These are phyloP conservation scores for Trichosporon sp. DNA, from an alignment of 1,284 basidiomycete genomes.

Conservation along the genomic window DNA sequence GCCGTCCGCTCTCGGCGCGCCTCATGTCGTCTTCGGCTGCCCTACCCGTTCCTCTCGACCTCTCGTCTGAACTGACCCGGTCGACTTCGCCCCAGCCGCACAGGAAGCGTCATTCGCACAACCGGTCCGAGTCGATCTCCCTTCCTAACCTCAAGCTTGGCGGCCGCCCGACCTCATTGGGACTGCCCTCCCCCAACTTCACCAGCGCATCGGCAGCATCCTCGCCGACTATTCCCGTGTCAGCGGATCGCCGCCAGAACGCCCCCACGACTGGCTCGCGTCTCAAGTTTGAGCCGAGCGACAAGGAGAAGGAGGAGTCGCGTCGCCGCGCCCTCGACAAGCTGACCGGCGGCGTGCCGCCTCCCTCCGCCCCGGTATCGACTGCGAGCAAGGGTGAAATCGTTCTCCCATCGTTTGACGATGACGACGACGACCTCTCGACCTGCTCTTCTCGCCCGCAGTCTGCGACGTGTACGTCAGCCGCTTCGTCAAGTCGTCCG, in stretches of 20 bases:
- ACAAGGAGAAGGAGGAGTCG: conserved; percentile 43
- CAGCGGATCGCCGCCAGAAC: neutral
- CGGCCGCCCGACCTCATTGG: conserved; percentile 34
- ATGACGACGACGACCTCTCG: conserved; percentile 34
- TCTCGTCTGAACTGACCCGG: conserved; percentile 16
- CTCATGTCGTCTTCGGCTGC: conserved; percentile 5
- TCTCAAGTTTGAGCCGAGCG: conserved; percentile 45
- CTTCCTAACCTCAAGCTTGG: conserved; percentile 42
- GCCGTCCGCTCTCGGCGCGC: neutral
- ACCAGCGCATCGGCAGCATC: conserved; percentile 27
- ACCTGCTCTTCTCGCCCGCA: conserved; percentile 31
- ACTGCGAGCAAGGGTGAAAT: conserved; percentile 26
- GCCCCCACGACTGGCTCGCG: conserved; percentile 13
- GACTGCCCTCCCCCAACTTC: conserved; percentile 32
- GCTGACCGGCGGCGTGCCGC: conserved; percentile 32
- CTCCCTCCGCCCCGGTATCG: conserved; percentile 6
- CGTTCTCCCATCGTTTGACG: conserved; percentile 41
- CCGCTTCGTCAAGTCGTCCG: conserved; percentile 29
- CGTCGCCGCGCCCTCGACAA: conserved; percentile 42
- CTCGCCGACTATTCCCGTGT: conserved; percentile 26
- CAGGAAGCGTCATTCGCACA: conserved; percentile 41
- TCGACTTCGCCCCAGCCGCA: conserved; percentile 17
- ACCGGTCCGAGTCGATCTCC: conserved; percentile 46
- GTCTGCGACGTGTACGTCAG: conserved; percentile 30
- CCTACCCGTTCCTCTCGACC: conserved; percentile 11